Evolutionary conservation across 108 stramenopile species (phyloP).

Genomic region (Conticribra weissflogii): DNA sequence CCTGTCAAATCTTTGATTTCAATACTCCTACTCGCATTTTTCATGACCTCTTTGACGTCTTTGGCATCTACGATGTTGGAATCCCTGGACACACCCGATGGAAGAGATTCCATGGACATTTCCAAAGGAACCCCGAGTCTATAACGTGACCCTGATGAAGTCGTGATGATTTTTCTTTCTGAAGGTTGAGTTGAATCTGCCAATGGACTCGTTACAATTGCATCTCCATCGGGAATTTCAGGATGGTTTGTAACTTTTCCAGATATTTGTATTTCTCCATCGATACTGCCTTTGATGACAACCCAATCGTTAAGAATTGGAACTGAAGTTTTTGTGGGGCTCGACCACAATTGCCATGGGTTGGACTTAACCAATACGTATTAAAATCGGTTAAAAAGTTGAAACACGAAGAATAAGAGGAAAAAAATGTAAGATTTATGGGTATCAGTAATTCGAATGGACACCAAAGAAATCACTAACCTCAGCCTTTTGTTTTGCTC

Average conservation of each 20-base stretch:
- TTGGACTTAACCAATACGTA: conserved; percentile 8
- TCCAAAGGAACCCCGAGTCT: conserved; percentile 54
- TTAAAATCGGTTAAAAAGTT: not conserved
- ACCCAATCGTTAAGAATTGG: conserved; percentile 80
- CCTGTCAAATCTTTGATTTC: conserved; percentile 51
- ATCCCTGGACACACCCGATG: not conserved
- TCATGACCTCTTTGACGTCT: conserved; percentile 1
- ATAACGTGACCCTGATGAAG: conserved; percentile 77
- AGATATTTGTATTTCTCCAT: conserved; percentile 60
- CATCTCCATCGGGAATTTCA: conserved; percentile 75
- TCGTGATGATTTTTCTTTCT: conserved; percentile 58
- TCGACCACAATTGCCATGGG: conserved; percentile 33
- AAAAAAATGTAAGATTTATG: not conserved
- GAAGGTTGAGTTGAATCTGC: conserved; percentile 47
- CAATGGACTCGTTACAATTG: conserved; percentile 76
- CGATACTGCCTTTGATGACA: conserved; percentile 44
- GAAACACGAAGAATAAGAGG: not conserved
- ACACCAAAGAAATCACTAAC: not conserved
- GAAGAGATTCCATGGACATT: conserved; percentile 22
- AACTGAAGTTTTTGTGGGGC: conserved; percentile 20
- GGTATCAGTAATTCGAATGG: not conserved
- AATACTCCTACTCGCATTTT: conserved; percentile 29
- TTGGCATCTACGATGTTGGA: conserved; percentile 20
- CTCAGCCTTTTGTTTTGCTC: conserved; percentile 4
- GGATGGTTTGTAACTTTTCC: conserved; percentile 77